These are phyloP conservation scores for Fraxinus nigra DNA, from an alignment of 305 asterid genomes.

Conservation along the genomic window DNA sequence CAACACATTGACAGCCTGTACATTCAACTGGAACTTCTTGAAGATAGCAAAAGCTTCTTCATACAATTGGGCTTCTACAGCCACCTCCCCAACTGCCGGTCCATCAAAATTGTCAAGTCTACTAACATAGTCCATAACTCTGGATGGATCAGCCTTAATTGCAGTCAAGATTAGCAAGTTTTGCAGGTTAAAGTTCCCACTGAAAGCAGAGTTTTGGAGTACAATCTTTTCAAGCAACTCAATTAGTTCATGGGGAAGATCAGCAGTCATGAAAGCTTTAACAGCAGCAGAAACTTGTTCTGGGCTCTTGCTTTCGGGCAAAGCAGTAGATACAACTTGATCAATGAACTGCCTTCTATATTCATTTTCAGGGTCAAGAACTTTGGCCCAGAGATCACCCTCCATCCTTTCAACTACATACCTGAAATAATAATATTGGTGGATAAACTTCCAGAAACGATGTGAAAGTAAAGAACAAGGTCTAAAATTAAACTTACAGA, in stretches of 20 bases:
- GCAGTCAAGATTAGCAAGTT: conserved; percentile 93
- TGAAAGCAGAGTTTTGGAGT: conserved; percentile 95
- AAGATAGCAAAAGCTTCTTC: conserved; percentile 97
- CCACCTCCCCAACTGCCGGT: conserved; percentile 98
- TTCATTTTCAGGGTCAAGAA: conserved; percentile 96
- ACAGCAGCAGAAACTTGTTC: conserved; percentile 99
- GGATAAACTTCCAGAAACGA: conserved; percentile 16
- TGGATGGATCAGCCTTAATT: conserved; percentile 91
- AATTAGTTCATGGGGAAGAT: conserved; percentile 97
- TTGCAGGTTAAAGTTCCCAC: conserved; percentile 97
- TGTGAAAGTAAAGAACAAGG: conserved; percentile 12
- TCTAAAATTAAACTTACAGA: conserved; percentile 36
- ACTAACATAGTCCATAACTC: conserved; percentile 97
- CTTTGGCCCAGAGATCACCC: conserved; percentile 93
- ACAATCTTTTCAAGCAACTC: conserved; percentile 99
- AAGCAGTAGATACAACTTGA: conserved; percentile 99
- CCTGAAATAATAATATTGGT: conserved; percentile 39
- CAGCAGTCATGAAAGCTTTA: conserved; percentile 99
- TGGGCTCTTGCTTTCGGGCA: conserved; percentile 99
- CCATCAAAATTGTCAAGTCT: conserved; percentile 99
- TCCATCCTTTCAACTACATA: conserved; percentile 99
- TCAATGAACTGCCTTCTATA: conserved; percentile 96
- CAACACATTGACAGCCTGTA: conserved; percentile 94
- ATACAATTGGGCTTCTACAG: conserved; percentile 87
- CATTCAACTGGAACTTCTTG: conserved; percentile 96